A percentile compares a stretch with the other conserved stretches of the same genome.
These are phyloP conservation scores for Tremella fuciformis DNA, from an alignment of 768 basidiomycete species.

Conservation along the genomic window DNA sequence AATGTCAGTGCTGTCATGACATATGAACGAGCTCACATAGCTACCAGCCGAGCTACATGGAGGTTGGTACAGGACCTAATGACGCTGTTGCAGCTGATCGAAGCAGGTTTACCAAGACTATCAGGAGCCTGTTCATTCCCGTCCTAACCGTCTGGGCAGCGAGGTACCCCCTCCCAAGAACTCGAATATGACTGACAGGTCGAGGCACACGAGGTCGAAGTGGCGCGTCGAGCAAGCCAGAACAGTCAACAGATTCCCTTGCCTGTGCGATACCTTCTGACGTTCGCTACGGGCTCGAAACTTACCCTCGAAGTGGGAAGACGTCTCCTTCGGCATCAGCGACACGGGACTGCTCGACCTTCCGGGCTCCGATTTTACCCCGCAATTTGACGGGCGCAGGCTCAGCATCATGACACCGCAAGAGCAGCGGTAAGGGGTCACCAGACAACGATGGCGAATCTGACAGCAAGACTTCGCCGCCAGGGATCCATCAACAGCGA, in stretches of 20 bases:
- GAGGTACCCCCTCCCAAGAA: conserved; percentile 12
- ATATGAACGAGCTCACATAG: neutral
- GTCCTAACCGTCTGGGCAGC: conserved; percentile 18
- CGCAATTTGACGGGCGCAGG: conserved; percentile 16
- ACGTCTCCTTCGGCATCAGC: conserved; percentile 5
- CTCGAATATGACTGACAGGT: neutral
- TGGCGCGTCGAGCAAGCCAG: conserved; percentile 24
- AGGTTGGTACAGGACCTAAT: neutral
- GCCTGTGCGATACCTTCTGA: conserved; percentile 18
- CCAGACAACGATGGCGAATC: neutral
- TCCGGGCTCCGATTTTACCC: conserved; percentile 19
- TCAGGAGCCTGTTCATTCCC: conserved; percentile 14
- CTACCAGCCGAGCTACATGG: neutral
- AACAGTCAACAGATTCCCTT: conserved; percentile 19
- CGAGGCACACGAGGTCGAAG: conserved; percentile 23
- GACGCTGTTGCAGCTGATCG: neutral
- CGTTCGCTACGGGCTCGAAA: neutral
- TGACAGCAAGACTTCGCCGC: conserved; percentile 11
- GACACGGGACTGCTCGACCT: neutral
- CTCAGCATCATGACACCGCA: conserved; percentile 44
- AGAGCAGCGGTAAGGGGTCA: conserved; percentile 29
- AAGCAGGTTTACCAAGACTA: conserved; percentile 22
- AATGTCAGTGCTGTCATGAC: neutral
- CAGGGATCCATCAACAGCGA: conserved; percentile 2
- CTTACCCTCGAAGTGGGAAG: conserved; percentile 27